Base-by-base conservation (phyloP, 1,284 basidiomycete genomes). In the Abortiporus biennis region DNA sequence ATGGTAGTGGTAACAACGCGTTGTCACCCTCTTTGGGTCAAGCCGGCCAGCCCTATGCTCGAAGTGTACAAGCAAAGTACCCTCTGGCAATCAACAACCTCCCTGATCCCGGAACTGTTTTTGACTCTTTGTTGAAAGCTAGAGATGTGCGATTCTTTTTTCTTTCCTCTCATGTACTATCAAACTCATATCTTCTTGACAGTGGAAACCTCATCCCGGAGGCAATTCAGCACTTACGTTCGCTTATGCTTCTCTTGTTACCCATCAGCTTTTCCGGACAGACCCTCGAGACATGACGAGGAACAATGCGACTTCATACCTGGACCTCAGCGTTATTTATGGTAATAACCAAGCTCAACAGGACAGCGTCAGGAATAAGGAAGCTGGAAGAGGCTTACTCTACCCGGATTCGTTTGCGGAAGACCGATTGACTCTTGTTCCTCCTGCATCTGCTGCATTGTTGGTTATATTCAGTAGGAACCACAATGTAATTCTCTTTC, bases 231-330 rank as follows among this genome's bases (percentile, higher is more conserved):
- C 77, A 37, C 54, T 87, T 55, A 87, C 89, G 79, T 91, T 92
- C 57, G 67, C 79, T 4, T 90, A 89, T 50, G 89, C 88, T 6
- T 80, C 85, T 1, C 71, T 89, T 11, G 85, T 91, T 34, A 88
- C 89, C 46, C 88, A 90, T 54, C 77, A 68, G 78, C 76, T 85
- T 36, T 88, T 86, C 71, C 82, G 83, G 34, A 86, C 82, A 0
- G 63, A 71, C 45, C 77, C 76, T 5, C 81, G 85, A 58, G 58
- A 56, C 1, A 66, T 85, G 43, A 68, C 72, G 20, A 74, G 70
- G 51, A 82, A 87, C 56, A 94, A 94, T 63, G 76, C 90, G 55
- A 91, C 86, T 0, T 86, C 86, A 8, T 94, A 94, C 54, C 80
- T 92, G 46, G 92, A 94, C 54, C 74, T 94, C 2, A 74, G 79